Percentiles rank a stretch among this genome's conserved stretches.
phyloP scores from a whole-genome alignment of 2,329 filamentous ascomycete genomes.

The Clarireedia hainanense region DNA sequence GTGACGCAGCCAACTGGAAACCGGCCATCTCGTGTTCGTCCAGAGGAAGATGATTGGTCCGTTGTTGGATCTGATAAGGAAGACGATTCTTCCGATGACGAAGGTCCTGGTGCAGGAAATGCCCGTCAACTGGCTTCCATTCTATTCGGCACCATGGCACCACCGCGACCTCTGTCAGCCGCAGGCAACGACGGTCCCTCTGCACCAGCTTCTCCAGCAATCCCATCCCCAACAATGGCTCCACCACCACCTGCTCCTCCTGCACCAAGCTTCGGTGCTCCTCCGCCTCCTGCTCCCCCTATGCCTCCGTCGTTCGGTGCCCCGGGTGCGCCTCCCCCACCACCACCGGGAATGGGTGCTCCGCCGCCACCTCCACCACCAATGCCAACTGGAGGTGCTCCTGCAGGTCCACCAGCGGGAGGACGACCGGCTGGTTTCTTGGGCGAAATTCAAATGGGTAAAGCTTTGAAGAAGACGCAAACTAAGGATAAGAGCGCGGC shows the following conservation, averaged over 20 bases:
- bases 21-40: slow-evolving; percentile 47
- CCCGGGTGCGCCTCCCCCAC: slow-evolving; percentile 34
- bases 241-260: slow-evolving; percentile 41
- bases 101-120: slow-evolving; percentile 69
- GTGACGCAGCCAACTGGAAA: slow-evolving; percentile 35
- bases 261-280: slow-evolving; percentile 37
- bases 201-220: slow-evolving; percentile 33
- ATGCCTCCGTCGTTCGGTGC: slow-evolving; percentile 35
- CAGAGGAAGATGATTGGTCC: slow-evolving; percentile 74
- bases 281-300: slow-evolving; percentile 34
- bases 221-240: slow-evolving; percentile 33
- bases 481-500: slow-evolving; percentile 80
- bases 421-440: slow-evolving; percentile 57
- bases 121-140: slow-evolving; percentile 92
- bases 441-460: slow-evolving; percentile 76
- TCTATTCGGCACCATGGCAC: slow-evolving; percentile 93
- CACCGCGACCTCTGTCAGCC: slow-evolving; percentile 79
- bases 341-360: slow-evolving; percentile 25
- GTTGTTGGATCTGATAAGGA: slow-evolving; percentile 69
- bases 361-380: slow-evolving; percentile 31
- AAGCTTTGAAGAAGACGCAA: slow-evolving; percentile 71
- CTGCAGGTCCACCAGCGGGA: slow-evolving; percentile 24
- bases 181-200: slow-evolving; percentile 58
- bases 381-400: slow-evolving; percentile 33
- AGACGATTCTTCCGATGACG: slow-evolving; percentile 66